Conservation (phyloP, 2,329 filamentous ascomycete genomes). For the Colletotrichum horii region DNA sequence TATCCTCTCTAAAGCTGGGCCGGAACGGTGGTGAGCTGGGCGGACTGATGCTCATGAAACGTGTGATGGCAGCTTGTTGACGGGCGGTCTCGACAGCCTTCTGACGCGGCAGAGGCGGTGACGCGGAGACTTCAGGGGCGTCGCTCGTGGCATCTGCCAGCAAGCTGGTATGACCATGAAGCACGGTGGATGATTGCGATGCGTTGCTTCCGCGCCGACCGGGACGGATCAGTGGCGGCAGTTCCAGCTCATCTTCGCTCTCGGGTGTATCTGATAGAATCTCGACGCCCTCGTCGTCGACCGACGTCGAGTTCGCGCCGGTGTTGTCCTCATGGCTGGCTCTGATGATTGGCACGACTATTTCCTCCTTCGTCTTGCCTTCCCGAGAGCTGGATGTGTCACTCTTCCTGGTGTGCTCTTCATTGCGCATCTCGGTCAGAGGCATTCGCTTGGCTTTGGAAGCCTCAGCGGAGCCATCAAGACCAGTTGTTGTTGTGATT, state of each 20-base stretch:
- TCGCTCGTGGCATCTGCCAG: slow-evolving; percentile 48
- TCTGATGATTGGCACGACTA: not conserved
- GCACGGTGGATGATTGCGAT: slow-evolving; percentile 43
- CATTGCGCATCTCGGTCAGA: slow-evolving; percentile 5
- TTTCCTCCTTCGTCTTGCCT: not conserved
- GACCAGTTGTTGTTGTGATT: not conserved
- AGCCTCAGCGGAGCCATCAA: slow-evolving; percentile 2
- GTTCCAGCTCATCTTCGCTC: slow-evolving; percentile 32
- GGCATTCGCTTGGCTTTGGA: slow-evolving; percentile 1
- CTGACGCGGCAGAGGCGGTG: slow-evolving; percentile 43
- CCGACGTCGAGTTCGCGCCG: not conserved
- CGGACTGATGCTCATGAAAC: slow-evolving; percentile 46
- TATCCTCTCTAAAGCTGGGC: slow-evolving; percentile 1
- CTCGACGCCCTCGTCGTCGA: not conserved
- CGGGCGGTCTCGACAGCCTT: slow-evolving; percentile 10
- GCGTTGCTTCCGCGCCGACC: slow-evolving; percentile 34
- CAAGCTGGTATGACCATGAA: slow-evolving; percentile 41
- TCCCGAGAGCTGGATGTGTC: not conserved
- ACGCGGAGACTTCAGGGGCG: slow-evolving; percentile 47
- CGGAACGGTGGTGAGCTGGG: slow-evolving; percentile 52
- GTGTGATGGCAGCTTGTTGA: not conserved
- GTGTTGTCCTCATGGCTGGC: not conserved
- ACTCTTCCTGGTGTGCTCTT: slow-evolving; percentile 1
- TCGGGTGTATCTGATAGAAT: not conserved
- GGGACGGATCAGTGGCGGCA: slow-evolving; percentile 39